Conservation (phyloP, 2,329 filamentous ascomycete species). For the Aspergillus awamori region DNA sequence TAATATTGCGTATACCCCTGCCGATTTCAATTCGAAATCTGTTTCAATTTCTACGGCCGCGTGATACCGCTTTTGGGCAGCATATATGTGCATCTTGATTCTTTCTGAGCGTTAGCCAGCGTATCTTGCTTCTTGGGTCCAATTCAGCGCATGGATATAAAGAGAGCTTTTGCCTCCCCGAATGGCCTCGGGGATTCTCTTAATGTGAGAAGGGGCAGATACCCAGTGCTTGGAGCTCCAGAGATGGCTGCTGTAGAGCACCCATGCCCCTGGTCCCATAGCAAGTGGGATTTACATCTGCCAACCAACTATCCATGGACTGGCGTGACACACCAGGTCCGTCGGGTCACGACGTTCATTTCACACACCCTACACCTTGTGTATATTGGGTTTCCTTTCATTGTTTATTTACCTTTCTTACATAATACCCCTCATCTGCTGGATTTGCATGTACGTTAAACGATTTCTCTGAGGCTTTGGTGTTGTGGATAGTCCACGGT, state of each 20-base stretch:
- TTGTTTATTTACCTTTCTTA: conserved; percentile 26
- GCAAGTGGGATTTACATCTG: neutral
- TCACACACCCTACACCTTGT: conserved; percentile 20
- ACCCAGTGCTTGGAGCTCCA: neutral
- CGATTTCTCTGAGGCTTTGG: conserved; percentile 30
- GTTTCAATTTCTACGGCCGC: neutral
- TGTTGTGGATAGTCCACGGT: conserved; percentile 22
- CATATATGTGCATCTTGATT: conserved; percentile 2
- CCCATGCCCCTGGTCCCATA: neutral
- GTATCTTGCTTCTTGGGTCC: neutral
- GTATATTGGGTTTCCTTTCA: conserved; percentile 25
- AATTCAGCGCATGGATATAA: neutral
- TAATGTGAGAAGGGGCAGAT: neutral
- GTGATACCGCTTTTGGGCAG: conserved; percentile 4
- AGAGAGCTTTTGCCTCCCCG: neutral
- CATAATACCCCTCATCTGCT: conserved; percentile 39
- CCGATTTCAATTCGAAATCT: neutral
- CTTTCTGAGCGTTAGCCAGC: conserved; percentile 2
- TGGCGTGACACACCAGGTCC: neutral
- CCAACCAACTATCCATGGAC: neutral
- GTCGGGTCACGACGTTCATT: conserved; percentile 15
- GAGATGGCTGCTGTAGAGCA: neutral
- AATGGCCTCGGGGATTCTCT: neutral
- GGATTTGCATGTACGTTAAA: conserved; percentile 34
- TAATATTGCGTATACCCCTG: neutral